A percentile compares a stretch with the other conserved stretches of the same genome.
Conservation (phyloP, 176 grass and related monocot species). For the Typha latifolia region DNA sequence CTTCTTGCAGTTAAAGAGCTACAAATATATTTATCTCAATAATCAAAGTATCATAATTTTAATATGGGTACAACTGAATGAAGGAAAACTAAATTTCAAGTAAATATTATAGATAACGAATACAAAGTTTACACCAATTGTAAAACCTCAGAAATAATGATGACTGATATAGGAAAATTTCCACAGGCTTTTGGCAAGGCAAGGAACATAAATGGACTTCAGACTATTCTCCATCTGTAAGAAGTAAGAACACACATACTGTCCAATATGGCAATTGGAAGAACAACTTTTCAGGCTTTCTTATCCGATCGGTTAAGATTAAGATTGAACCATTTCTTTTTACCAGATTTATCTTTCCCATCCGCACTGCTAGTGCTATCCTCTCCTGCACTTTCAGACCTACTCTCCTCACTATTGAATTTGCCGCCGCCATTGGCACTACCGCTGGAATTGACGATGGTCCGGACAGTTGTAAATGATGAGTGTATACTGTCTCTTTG, state of each 20-base stretch:
- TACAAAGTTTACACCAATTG: no score
- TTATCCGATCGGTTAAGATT: slow-evolving; percentile 75
- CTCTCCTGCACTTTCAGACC: slow-evolving; percentile 31
- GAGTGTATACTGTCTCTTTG: slow-evolving; percentile 83
- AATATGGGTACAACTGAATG: no score
- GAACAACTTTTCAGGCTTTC: slow-evolving; percentile 28
- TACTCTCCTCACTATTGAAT: slow-evolving; percentile 36
- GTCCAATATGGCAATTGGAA: not conserved
- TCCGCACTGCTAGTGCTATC: slow-evolving; percentile 51
- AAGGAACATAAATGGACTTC: not conserved
- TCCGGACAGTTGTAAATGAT: slow-evolving; percentile 63
- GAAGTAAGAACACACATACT: no score
- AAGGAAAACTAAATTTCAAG: no score
- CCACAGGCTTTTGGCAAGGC: not conserved
- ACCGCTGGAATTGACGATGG: slow-evolving; percentile 38
- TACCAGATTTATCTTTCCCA: slow-evolving; percentile 35
- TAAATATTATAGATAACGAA: no score
- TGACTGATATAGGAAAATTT: not conserved
- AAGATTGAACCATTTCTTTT: slow-evolving; percentile 97
- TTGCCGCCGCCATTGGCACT: slow-evolving; percentile 41
- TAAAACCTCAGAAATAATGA: not conserved
- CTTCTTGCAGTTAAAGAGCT: no score
- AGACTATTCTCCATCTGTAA: no score
- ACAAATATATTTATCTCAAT: no score
- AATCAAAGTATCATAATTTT: no score